Conservation (phyloP, 768 basidiomycete species). For the Tulasnella sp. region DNA sequence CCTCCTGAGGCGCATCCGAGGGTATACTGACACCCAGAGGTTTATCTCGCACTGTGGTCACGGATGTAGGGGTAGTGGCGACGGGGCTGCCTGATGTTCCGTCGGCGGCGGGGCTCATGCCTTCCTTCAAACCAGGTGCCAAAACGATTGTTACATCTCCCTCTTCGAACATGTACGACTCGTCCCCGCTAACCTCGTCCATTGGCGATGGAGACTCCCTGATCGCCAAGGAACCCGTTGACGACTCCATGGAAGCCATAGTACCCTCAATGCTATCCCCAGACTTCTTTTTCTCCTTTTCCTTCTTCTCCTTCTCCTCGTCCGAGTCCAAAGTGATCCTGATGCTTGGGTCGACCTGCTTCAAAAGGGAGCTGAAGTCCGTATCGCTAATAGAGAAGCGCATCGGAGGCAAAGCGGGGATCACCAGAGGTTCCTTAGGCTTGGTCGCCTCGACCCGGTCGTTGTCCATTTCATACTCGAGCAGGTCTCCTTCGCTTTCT, state of each 20-base stretch:
- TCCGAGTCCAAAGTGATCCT: neutral
- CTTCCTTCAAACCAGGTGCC: neutral
- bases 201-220: neutral
- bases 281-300: neutral
- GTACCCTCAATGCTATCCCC: neutral
- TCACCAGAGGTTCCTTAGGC: conserved; percentile 47
- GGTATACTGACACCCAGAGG: conserved; percentile 3
- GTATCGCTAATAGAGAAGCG: conserved; percentile 81
- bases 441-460: neutral
- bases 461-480: neutral
- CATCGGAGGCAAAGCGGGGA: conserved; percentile 84
- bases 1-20: neutral
- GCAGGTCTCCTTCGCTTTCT: neutral
- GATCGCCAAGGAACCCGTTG: neutral
- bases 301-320: conserved; percentile 15
- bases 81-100: neutral
- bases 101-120: neutral
- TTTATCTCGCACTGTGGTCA: conserved; percentile 3
- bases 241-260: neutral
- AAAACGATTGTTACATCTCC: neutral
- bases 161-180: neutral
- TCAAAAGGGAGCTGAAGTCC: conserved; percentile 59
- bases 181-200: neutral
- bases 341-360: conserved; percentile 32
- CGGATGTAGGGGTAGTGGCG: conserved; percentile 1